These are phyloP conservation scores for Phytophthora europaea DNA, from an alignment of 352 stramenopile genomes.

Conservation along the genomic window DNA sequence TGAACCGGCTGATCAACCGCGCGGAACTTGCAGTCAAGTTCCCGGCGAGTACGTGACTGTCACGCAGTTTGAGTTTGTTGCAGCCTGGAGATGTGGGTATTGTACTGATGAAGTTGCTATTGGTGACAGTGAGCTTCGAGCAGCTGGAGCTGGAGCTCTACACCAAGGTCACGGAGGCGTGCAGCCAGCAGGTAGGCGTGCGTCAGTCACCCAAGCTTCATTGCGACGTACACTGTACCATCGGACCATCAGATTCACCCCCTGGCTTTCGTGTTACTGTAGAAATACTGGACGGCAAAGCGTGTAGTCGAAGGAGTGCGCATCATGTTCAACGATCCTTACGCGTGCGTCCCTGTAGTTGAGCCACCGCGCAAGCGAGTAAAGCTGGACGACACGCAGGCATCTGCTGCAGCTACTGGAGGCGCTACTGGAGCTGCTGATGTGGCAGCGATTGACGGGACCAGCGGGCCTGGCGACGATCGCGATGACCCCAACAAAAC, in stretches of 20 bases:
- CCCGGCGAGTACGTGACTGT: slow-evolving; percentile 50
- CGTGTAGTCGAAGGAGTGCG: slow-evolving; percentile 81
- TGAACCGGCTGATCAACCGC: slow-evolving; percentile 85
- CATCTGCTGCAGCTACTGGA: slow-evolving; percentile 11
- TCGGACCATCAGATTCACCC: neutral
- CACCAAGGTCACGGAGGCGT: slow-evolving; percentile 70
- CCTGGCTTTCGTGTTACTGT: neutral
- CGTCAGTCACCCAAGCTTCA: neutral
- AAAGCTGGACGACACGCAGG: slow-evolving; percentile 56
- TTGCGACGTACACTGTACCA: too few species aligned
- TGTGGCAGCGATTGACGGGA: slow-evolving; percentile 30
- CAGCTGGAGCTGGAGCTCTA: slow-evolving; percentile 86
- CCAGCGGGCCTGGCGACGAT: slow-evolving; percentile 24
- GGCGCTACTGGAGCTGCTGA: slow-evolving; percentile 19
- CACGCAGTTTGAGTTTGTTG: neutral
- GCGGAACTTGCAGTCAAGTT: slow-evolving; percentile 87
- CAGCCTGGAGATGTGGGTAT: neutral
- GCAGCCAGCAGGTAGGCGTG: slow-evolving; percentile 57
- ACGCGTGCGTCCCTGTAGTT: slow-evolving; percentile 74
- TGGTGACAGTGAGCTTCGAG: slow-evolving; percentile 79
- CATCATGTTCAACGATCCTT: slow-evolving; percentile 82
- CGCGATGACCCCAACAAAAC: slow-evolving; percentile 29
- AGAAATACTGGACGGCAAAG: slow-evolving; percentile 80
- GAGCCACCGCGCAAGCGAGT: slow-evolving; percentile 79
- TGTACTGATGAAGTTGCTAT: neutral